Evolutionary conservation across 2,329 filamentous ascomycete species (phyloP), one percentile per base, ranked within the genome.

Genomic region (Waltergamsia citrina): DNA sequence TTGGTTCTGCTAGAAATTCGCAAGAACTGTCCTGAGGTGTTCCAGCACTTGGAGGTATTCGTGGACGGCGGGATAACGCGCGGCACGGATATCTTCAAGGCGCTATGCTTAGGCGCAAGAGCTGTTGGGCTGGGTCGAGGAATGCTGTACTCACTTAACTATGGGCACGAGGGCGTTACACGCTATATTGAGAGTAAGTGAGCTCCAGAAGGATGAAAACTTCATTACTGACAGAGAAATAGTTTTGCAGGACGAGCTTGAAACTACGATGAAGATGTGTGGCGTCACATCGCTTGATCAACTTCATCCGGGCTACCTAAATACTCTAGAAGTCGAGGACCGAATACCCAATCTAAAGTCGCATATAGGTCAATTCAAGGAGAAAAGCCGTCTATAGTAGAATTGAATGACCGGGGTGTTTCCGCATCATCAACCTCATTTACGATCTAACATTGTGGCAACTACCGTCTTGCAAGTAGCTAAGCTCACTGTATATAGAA

Each of bases 11-110:
- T 83, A 2, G 78, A 84, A 52, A 60, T 83, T 40, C 74, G 74
- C 37, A 65, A 66, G 41, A 70, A 69, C 41, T 76, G 70, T 28
- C 78, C 78, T 0, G 60, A 71, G 35, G 63, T 83, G 1, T 75
- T 82, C 34, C 63, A 67, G 18, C 53, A 55, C 33, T 60, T 81
- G 50, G 73, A 81, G 44, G 69, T 83, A 1, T 74, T 69, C 33
- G 57, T 83, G 5, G 78, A 84, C 40, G 75, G 78, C 1, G 79
- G 80, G 0, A 65, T 85, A 18, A 63, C 66, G 14, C 59, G 77
- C 14, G 79, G 79, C 0, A 73, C 74, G 0, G 78, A 84, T 45
- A 70, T 83, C 4, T 65, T 84, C 43, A 83, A 83, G 50, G 77
- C 75, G 0, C 46, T 83, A 8, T 78, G 74, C 34, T 54, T 83